Evolutionary conservation across 2,329 filamentous ascomycete species (phyloP).

Genomic region (Purpureocillium lavendulum): DNA sequence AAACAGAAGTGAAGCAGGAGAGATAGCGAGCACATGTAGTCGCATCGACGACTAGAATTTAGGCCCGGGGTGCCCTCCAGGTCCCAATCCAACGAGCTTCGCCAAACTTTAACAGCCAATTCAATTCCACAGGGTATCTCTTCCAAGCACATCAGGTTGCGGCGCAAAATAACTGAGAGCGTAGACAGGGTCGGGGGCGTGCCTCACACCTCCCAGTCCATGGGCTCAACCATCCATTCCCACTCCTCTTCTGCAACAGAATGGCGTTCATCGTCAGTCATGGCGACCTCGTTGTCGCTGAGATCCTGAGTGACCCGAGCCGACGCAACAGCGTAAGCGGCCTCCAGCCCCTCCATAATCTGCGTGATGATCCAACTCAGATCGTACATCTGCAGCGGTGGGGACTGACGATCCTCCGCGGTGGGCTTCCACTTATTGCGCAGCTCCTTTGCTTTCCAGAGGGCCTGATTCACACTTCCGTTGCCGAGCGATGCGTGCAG

Average conservation of each 20-base stretch:
- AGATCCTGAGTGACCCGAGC: constrained; percentile 31
- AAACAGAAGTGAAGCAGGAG: no score
- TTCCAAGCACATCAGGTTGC: no score
- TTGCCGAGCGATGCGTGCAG: constrained; percentile 46
- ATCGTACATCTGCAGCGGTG: constrained; percentile 49
- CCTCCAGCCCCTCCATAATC: constrained; percentile 51
- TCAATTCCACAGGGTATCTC: no score
- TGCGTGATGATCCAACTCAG: constrained; percentile 49
- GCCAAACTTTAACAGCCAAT: no score
- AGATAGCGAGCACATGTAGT: no score
- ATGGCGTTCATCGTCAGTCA: neutral
- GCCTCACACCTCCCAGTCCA: constrained; percentile 25
- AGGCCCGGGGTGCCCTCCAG: no score
- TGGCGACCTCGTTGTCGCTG: constrained; percentile 31
- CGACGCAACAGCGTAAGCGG: constrained; percentile 44
- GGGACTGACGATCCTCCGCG: constrained; percentile 33
- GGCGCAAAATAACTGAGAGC: no score
- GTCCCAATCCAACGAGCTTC: no score
- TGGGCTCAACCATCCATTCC: constrained; percentile 32
- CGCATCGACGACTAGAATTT: no score
- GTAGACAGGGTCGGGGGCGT: no score
- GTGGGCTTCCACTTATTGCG: constrained; percentile 67
- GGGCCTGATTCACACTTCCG: constrained; percentile 46
- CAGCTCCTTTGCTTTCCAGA: constrained; percentile 60
- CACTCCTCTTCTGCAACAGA: constrained; percentile 17